phyloP scores from a whole-genome alignment of 331 rosid species.

The Pyrus hybrid region DNA sequence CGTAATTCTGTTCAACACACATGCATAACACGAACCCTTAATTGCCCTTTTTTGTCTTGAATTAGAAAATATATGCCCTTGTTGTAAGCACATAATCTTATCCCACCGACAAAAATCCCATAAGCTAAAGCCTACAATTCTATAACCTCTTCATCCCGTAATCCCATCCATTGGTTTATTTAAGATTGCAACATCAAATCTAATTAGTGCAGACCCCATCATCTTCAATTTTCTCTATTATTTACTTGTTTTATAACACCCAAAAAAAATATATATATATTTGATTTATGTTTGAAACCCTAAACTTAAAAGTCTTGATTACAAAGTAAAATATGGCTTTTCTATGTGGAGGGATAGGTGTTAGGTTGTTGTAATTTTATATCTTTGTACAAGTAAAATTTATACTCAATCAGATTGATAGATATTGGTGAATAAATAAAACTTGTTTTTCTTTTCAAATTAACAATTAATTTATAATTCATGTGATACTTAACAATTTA shows the following conservation, averaged over 20 bases:
- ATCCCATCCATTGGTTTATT: not conserved
- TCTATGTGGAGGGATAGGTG: not conserved
- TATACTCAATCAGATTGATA: not conserved
- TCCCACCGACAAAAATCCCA: constrained; percentile 1
- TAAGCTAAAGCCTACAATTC: not conserved
- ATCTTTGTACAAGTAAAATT: not conserved
- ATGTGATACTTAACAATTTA: not conserved
- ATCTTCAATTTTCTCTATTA: not conserved
- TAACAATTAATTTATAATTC: not conserved
- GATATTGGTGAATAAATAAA: not conserved
- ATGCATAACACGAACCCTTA: not conserved
- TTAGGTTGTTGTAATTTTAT: not conserved
- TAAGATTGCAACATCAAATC: not conserved
- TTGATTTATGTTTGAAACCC: not conserved
- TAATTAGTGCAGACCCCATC: not conserved
- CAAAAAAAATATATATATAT: too few species aligned
- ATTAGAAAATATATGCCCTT: constrained; percentile 3
- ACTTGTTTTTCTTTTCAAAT: not conserved
- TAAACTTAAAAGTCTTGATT: not conserved
- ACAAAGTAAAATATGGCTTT: not conserved
- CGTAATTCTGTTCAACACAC: not conserved
- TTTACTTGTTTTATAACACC: not conserved
- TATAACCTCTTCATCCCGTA: not conserved
- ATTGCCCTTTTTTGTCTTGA: not conserved
- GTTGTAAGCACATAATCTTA: not conserved